Conservation (phyloP, 2,329 filamentous ascomycete genomes). For the Colletotrichum navitas region DNA sequence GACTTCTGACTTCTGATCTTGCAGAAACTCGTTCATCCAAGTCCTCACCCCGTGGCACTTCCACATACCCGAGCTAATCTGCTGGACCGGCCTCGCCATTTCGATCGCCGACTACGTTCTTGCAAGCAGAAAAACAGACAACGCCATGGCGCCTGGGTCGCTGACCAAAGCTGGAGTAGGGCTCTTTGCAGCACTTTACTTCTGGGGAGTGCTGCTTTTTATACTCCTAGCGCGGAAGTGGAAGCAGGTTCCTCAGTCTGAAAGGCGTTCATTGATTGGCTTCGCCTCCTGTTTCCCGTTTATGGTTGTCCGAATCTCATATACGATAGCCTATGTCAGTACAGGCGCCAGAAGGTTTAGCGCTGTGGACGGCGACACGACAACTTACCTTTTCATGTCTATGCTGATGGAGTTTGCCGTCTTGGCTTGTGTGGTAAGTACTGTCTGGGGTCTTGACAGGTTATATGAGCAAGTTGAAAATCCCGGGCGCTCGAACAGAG, state of each 20-base stretch:
- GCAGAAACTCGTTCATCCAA: conserved; percentile 30
- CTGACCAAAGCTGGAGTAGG: conserved; percentile 41
- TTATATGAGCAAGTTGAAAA: neutral
- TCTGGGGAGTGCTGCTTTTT: conserved; percentile 39
- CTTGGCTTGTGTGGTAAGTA: conserved; percentile 19
- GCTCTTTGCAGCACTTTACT: conserved; percentile 43
- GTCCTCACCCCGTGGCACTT: conserved; percentile 40
- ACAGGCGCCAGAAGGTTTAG: conserved; percentile 41
- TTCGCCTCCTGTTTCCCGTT: conserved; percentile 36
- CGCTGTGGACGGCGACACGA: conserved; percentile 39
- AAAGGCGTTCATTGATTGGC: conserved; percentile 33
- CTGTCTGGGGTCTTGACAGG: conserved; percentile 24
- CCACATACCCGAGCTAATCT: conserved; percentile 43
- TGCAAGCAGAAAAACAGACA: conserved; percentile 32
- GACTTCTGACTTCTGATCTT: neutral
- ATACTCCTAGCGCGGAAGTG: conserved; percentile 29
- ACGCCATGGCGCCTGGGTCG: conserved; percentile 36
- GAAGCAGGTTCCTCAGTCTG: conserved; percentile 18
- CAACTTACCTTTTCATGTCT: conserved; percentile 39
- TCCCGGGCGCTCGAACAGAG: neutral
- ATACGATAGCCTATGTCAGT: conserved; percentile 42
- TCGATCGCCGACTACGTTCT: conserved; percentile 43
- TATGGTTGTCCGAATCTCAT: conserved; percentile 41
- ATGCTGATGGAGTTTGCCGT: conserved; percentile 40
- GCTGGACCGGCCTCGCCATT: conserved; percentile 43